Percentiles rank a stretch among this genome's conserved stretches.
phyloP scores from a whole-genome alignment of 768 basidiomycete genomes.

The Lentinus brumalis region DNA sequence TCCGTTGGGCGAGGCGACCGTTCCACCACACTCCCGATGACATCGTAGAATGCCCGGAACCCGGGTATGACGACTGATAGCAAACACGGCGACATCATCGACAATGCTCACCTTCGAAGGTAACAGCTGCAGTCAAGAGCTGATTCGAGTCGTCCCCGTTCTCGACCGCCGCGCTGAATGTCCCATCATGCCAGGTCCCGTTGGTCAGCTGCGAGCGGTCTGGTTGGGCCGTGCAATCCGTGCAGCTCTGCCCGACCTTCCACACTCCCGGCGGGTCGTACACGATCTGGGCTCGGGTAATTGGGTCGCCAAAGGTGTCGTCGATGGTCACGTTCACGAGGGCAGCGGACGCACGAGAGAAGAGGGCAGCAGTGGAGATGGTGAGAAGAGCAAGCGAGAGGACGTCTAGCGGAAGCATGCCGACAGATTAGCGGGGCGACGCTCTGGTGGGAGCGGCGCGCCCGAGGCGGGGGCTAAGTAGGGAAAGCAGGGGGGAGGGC shows the following conservation, averaged over 20 bases:
- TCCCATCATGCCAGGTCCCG: slow-evolving; percentile 40
- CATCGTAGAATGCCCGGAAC: too few relatives aligned
- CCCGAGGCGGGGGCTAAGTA: slow-evolving; percentile 8
- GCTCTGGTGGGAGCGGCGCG: background rate
- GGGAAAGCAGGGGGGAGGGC: slow-evolving; percentile 12
- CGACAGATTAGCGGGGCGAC: slow-evolving; percentile 5
- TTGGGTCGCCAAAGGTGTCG: slow-evolving; percentile 37
- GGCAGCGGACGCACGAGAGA: slow-evolving; percentile 12
- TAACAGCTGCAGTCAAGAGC: slow-evolving; percentile 30
- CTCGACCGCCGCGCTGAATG: slow-evolving; percentile 8
- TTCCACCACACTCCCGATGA: too few relatives aligned
- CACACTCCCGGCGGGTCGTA: slow-evolving; percentile 39
- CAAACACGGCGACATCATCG: too few relatives aligned
- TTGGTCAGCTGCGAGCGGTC: slow-evolving; percentile 20
- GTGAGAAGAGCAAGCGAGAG: slow-evolving; percentile 1
- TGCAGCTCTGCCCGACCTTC: slow-evolving; percentile 33
- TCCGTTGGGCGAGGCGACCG: too few relatives aligned
- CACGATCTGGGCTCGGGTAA: slow-evolving; percentile 32
- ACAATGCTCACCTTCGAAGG: slow-evolving; percentile 38
- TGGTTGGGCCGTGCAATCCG: slow-evolving; percentile 29
- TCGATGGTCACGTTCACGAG: slow-evolving; percentile 46
- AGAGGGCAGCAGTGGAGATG: background rate
- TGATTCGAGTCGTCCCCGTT: slow-evolving; percentile 18
- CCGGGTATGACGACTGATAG: too few relatives aligned
- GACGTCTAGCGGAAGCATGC: slow-evolving; percentile 10